A percentile compares a stretch with the other conserved stretches of the same genome.
Evolutionary conservation across 139 green algal genomes (phyloP).

Genomic region (Closterium sp.): DNA sequence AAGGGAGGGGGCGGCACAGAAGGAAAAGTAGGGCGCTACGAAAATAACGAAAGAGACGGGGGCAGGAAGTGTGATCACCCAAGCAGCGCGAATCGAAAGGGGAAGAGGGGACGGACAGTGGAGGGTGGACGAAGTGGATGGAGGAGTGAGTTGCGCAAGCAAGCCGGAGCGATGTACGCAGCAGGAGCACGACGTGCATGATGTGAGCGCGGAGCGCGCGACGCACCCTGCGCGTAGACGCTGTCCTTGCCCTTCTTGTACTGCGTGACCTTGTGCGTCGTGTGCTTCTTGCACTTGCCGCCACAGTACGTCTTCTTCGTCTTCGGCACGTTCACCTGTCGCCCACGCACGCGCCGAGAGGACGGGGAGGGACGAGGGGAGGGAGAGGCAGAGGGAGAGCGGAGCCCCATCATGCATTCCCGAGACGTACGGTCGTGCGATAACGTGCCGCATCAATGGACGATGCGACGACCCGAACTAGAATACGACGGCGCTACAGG

Average conservation of each 20-base stretch:
- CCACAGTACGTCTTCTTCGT: conserved; percentile 98
- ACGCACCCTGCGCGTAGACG: conserved; percentile 93
- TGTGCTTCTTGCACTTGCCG: conserved; percentile 97
- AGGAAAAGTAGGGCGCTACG: background rate
- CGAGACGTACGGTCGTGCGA: too few species aligned
- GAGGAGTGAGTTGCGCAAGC: background rate
- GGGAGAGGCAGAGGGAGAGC: too few species aligned
- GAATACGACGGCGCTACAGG: too few species aligned
- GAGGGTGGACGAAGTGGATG: background rate
- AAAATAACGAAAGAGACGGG: background rate
- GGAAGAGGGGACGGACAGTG: background rate
- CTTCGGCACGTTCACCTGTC: conserved; percentile 98
- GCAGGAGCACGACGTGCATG: too few species aligned
- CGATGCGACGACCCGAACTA: too few species aligned
- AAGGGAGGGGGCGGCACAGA: background rate
- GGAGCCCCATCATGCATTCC: too few species aligned
- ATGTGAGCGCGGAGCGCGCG: too few species aligned
- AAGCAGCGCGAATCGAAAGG: background rate
- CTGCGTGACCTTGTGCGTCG: conserved; percentile 98
- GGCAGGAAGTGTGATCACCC: background rate
- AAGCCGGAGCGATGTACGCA: too few species aligned
- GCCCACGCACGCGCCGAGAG: background rate
- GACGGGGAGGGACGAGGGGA: background rate
- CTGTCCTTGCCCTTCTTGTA: conserved; percentile 99
- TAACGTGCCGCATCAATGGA: too few species aligned